These are phyloP conservation scores for Syzygium oleosum DNA, from an alignment of 345 rosid species.

Conservation along the genomic window DNA sequence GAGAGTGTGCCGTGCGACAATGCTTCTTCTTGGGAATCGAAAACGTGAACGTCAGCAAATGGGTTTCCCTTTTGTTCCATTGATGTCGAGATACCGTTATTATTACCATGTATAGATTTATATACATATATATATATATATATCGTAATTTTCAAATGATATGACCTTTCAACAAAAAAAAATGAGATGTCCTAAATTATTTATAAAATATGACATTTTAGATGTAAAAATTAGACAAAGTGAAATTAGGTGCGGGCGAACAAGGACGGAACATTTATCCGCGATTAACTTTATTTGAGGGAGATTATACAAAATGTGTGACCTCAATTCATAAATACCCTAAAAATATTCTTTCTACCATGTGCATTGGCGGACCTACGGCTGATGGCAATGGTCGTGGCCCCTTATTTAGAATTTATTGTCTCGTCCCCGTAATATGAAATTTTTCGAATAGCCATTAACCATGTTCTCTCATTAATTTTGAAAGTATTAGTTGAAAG, in stretches of 20 bases:
- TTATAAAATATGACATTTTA: not conserved
- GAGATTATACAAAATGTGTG: not conserved
- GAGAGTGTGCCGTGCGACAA: not conserved
- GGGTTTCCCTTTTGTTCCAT: not conserved
- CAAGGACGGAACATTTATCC: not conserved
- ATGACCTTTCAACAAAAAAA: accelerated
- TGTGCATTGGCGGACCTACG: accelerated
- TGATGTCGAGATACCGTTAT: not conserved
- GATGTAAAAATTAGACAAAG: no score
- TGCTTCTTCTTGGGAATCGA: constrained; percentile 23
- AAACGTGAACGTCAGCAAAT: not conserved
- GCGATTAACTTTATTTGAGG: no score
- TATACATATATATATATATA: no score
- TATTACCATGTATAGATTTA: not conserved
- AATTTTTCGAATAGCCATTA: not conserved
- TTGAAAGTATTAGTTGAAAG: not conserved
- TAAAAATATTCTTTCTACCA: not conserved
- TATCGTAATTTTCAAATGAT: not conserved
- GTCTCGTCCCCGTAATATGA: not conserved
- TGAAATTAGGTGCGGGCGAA: not conserved
- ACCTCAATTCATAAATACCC: not conserved
- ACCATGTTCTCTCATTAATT: not conserved
- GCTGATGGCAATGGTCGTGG: accelerated
- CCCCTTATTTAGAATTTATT: not conserved
- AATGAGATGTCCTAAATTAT: not conserved